Percentiles rank a stretch among this genome's conserved stretches.
Evolutionary conservation across 129 eudicot species (phyloP).

Genomic region (Cynara cardunculus): DNA sequence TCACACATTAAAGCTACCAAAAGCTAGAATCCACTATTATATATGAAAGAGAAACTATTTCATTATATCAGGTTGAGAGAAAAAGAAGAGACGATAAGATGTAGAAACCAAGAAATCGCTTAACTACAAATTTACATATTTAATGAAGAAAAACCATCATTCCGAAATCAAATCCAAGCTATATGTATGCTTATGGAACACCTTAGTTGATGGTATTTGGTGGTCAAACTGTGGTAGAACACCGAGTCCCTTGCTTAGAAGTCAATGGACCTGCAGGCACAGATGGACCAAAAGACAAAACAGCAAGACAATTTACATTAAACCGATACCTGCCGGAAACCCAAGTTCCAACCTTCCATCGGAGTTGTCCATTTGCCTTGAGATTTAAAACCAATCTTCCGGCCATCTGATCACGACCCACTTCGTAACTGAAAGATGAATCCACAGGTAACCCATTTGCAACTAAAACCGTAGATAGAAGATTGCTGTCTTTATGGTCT

Average conservation of each 20-base stretch:
- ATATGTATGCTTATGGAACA: constrained; percentile 5
- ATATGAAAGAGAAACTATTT: not conserved
- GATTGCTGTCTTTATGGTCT: constrained; percentile 50
- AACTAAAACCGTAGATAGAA: constrained; percentile 43
- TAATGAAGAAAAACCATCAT: constrained; percentile 5
- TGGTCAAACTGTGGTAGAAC: constrained; percentile 40
- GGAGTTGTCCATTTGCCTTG: constrained; percentile 56
- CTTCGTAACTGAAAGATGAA: constrained; percentile 58
- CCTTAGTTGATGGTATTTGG: not conserved
- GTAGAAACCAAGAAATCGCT: constrained; percentile 17
- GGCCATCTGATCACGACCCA: constrained; percentile 50
- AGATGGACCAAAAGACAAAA: constrained; percentile 56
- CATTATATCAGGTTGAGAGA: too few species aligned
- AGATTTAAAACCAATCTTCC: constrained; percentile 54
- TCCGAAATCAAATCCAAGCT: constrained; percentile 10
- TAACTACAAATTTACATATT: constrained; percentile 14
- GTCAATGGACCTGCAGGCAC: constrained; percentile 55
- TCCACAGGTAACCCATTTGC: constrained; percentile 62
- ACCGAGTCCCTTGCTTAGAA: constrained; percentile 58
- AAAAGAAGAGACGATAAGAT: not conserved
- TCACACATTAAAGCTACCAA: constrained; percentile 10
- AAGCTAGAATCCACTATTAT: constrained; percentile 7
- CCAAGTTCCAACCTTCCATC: constrained; percentile 86
- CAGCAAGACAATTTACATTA: constrained; percentile 56
- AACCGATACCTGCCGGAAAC: constrained; percentile 68